A percentile compares a stretch with the other conserved stretches of the same genome.
Conservation (phyloP, 257 asterid genomes). For the Rehmannia glutinosa region DNA sequence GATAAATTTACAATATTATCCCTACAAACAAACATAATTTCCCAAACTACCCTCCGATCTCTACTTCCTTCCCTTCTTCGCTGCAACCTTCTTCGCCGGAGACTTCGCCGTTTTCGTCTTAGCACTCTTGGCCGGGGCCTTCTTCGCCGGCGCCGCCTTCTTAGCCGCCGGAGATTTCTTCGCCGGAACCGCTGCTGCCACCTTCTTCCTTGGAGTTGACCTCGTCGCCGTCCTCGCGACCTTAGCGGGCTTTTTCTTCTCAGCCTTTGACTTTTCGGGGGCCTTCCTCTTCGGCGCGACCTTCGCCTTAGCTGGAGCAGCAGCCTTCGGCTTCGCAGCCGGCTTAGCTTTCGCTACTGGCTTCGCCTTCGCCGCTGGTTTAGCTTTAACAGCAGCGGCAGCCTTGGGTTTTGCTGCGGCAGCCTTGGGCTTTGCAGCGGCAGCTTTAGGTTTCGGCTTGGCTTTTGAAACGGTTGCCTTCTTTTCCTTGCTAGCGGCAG, state of each 20-base stretch:
- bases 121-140: constrained; percentile 22
- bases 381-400: constrained; percentile 23
- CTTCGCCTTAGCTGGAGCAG: constrained; percentile 32
- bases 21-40: constrained; percentile 33
- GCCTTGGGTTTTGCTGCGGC: constrained; percentile 23
- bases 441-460: constrained; percentile 19
- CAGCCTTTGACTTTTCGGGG: constrained; percentile 38
- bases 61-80: constrained; percentile 45
- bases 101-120: constrained; percentile 28
- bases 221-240: constrained; percentile 43
- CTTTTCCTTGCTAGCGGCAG: constrained; percentile 1
- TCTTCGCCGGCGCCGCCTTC: constrained; percentile 38
- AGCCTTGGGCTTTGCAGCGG: constrained; percentile 14
- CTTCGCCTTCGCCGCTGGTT: constrained; percentile 35
- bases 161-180: constrained; percentile 39
- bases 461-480: constrained; percentile 13
- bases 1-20: constrained; percentile 42
- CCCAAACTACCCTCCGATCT: constrained; percentile 19
- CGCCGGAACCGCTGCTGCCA: constrained; percentile 22
- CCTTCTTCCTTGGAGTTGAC: constrained; percentile 48
- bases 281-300: constrained; percentile 48
- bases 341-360: constrained; percentile 45
- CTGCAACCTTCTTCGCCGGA: constrained; percentile 33
- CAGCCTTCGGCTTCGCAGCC: constrained; percentile 37
- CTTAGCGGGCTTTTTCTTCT: constrained; percentile 48